Evolutionary conservation across 805 yeast species (phyloP), one percentile per base, ranked within the genome.

Genomic region (Grigorovia yakushimaensis): DNA sequence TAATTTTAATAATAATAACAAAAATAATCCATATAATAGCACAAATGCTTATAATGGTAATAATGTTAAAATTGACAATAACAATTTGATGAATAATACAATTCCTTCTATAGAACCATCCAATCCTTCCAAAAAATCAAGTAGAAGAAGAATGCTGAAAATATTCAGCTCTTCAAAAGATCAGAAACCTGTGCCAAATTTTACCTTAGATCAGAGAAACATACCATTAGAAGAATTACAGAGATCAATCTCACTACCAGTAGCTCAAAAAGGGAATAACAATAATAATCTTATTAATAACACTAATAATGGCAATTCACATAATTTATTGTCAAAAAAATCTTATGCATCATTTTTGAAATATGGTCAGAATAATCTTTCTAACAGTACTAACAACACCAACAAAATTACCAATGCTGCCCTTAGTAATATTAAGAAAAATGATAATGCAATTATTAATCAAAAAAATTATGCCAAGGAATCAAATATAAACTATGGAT

Each of bases 101-200:
- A n/a, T n/a, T n/a, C n/a, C n/a, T n/a, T n/a, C 9, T 24, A 33
- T 24, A 24, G 22, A 17, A 10, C 33, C 17, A 48, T 7, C 45
- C 47, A 18, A 43, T 51, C 33, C 58, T 57, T 49, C 58, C 6
- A 33, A 60, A 41, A 59, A 60, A 42, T 58, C 60, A 8, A 50
- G 61, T 13, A 58, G 56, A 36, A 61, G 59, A 44, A 54, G 61
- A 38, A 60, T 62, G 62, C 47, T 63, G 33, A 62, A 61, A 44
- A 58, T 63, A 6, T 63, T 63, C 48, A 54, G 62, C 13, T 54
- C 62, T 8, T 33, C 37, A 33, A 27, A 27, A 15, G 33, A 27
- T 7, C 33, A 4, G 9, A 27, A 47, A 27, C 6, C 8, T 13
- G 23, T n/a, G 15, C 38, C 45, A 13, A 18, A 15, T 24, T 18